Conservation (phyloP, 2,329 filamentous ascomycete genomes). For the Fusarium tanahbumbuense region DNA sequence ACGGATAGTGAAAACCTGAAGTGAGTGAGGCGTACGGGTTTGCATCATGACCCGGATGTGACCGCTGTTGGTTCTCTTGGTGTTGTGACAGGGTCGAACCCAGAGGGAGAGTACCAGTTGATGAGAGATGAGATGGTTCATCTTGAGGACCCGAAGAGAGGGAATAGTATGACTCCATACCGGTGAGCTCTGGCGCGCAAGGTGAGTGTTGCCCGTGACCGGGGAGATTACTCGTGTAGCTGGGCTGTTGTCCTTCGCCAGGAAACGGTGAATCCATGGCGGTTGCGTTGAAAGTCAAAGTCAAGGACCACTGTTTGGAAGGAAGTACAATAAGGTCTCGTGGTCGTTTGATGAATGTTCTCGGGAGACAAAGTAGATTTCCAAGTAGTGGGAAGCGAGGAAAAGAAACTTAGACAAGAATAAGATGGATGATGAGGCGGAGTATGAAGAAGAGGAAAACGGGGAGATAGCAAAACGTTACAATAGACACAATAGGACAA, state of each 20-base stretch:
- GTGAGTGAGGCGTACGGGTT: slow-evolving; percentile 40
- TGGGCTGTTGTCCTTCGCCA: slow-evolving; percentile 45
- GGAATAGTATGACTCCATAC: slow-evolving; percentile 43
- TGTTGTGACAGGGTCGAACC: slow-evolving; percentile 37
- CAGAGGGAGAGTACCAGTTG: slow-evolving; percentile 37
- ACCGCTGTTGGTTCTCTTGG: slow-evolving; percentile 28
- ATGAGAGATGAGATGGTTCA: slow-evolving; percentile 41
- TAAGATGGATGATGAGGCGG: slow-evolving; percentile 25
- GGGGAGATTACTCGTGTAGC: slow-evolving; percentile 49
- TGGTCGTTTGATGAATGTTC: slow-evolving; percentile 33
- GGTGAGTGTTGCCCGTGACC: slow-evolving; percentile 46
- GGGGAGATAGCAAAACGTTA: slow-evolving; percentile 40
- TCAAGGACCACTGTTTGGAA: slow-evolving; percentile 23
- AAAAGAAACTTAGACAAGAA: slow-evolving; percentile 8
- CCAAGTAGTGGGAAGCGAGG: slow-evolving; percentile 33
- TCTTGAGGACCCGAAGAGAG: slow-evolving; percentile 39
- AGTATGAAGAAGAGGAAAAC: slow-evolving; percentile 23
- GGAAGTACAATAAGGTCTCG: slow-evolving; percentile 42
- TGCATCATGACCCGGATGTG: slow-evolving; percentile 31
- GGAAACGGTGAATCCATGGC: slow-evolving; percentile 48
- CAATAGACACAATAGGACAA: slow-evolving; percentile 47
- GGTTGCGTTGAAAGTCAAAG: slow-evolving; percentile 17
- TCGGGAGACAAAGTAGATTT: slow-evolving; percentile 28
- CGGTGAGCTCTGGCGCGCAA: slow-evolving; percentile 44
- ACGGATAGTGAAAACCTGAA: slow-evolving; percentile 41